Base-by-base conservation (phyloP, 306 rosid species). In the Cyclanthera cordifolia region DNA sequence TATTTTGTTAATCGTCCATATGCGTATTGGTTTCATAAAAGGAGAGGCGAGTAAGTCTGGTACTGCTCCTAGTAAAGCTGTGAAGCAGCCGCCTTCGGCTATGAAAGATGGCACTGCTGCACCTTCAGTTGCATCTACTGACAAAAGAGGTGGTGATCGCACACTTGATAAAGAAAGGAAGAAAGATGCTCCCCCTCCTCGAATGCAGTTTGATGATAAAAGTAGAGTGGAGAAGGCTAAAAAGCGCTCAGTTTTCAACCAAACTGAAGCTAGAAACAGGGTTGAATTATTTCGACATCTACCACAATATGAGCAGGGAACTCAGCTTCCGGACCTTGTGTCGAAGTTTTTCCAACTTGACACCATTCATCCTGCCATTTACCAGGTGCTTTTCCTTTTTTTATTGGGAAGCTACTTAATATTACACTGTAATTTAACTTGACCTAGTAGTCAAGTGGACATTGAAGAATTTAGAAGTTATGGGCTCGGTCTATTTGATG, bases 231-330 rank as follows among this genome's bases (percentile, higher is more conserved):
- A 83, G 24, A 91, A 83, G 82, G 95, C 91, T 53, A 91, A 85
- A 79, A 85, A 77, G 75, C 87, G 88, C 50, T 80, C 96, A 24
- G 75, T 86, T 72, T 84, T 88, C 65, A 78, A 84, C 78, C 95
- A 85, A 85, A 86, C 86, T 50, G 95, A 88, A 85, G 89, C 88
- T 67, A 80, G 77, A 77, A 88, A 88, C 69, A 82, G 88, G 80
- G 96, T 87, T 73, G 96, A 91, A 78, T 72, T 91, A 72, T 91
- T 91, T 80, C 81, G 80, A 73, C 96, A 91, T 82, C 79, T 91
- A 85, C 96, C 96, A 72, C 97, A 91, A 74, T 88, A 85, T 72
- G 96, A 91, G 77, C 80, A 72, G 70, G 95, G 91, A 61, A 74
- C 78, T 58, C 90, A 85, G 75, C 87, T 85, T 77, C 85, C 91